These are phyloP conservation scores for Solanum virginianum DNA, from an alignment of 257 asterid genomes.

Conservation along the genomic window DNA sequence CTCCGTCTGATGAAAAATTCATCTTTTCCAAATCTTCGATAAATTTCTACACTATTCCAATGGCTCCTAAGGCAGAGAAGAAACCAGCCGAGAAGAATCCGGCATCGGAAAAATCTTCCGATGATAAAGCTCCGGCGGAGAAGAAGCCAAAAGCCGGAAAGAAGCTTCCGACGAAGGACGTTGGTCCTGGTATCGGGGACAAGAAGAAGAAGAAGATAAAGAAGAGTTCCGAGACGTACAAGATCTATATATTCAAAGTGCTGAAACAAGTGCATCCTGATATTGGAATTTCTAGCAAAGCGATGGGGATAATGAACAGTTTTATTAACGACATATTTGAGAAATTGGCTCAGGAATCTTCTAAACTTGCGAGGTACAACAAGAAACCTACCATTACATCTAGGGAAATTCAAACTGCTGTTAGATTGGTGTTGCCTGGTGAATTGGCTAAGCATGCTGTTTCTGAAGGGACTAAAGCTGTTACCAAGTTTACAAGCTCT, in stretches of 20 bases:
- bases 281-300: neutral
- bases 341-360: neutral
- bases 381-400: neutral
- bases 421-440: constrained; percentile 1
- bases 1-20: neutral
- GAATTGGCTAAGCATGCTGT: constrained; percentile 2
- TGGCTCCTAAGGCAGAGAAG: neutral
- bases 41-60: neutral
- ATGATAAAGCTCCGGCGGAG: neutral
- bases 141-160: neutral
- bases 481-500: neutral
- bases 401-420: neutral
- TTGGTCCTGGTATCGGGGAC: neutral
- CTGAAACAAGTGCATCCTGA: constrained; percentile 1
- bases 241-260: constrained; percentile 1
- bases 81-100: neutral
- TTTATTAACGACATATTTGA: neutral
- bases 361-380: neutral
- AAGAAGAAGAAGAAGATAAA: neutral
- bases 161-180: neutral
- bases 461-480: neutral
- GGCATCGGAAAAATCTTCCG: neutral
- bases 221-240: constrained; percentile 1
- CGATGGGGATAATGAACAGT: constrained; percentile 1
- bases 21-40: neutral